phyloP scores from a whole-genome alignment of 495 filamentous ascomycete species.

The Penicillium flavigenum region DNA sequence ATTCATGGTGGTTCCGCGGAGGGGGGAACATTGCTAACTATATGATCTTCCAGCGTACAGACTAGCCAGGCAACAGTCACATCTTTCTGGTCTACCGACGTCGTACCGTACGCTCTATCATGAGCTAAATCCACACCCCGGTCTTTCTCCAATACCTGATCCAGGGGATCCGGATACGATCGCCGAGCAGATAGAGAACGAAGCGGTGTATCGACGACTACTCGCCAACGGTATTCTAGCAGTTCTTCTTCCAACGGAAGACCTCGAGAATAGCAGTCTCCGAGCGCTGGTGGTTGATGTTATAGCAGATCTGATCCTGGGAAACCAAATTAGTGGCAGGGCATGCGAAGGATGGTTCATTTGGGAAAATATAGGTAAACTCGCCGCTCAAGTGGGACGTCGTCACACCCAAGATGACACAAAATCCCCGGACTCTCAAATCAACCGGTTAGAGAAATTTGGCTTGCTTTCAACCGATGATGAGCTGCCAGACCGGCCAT shows the following conservation, averaged over 20 bases:
- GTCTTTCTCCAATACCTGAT: slow-evolving; percentile 72
- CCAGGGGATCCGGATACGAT: slow-evolving; percentile 48
- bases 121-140: slow-evolving; percentile 75
- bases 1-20: background rate
- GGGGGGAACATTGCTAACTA: slow-evolving; percentile 13
- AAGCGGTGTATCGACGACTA: slow-evolving; percentile 76
- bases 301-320: slow-evolving; percentile 80
- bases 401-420: slow-evolving; percentile 22
- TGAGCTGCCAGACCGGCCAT: slow-evolving; percentile 17
- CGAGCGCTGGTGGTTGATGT: slow-evolving; percentile 80
- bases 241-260: slow-evolving; percentile 84
- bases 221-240: slow-evolving; percentile 76
- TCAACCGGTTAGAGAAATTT: slow-evolving; percentile 47
- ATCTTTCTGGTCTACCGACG: slow-evolving; percentile 36
- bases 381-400: slow-evolving; percentile 43
- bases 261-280: slow-evolving; percentile 82
- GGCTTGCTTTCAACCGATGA: slow-evolving; percentile 44
- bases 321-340: slow-evolving; percentile 71
- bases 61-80: slow-evolving; percentile 56
- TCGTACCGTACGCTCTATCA: slow-evolving; percentile 70
- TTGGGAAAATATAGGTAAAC: slow-evolving; percentile 74
- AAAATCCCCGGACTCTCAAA: slow-evolving; percentile 24
- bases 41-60: slow-evolving; percentile 44
- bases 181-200: slow-evolving; percentile 67
- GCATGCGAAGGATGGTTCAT: slow-evolving; percentile 82